Percentiles rank a stretch among this genome's conserved stretches.
phyloP scores from a whole-genome alignment of 192 early-diverging fungal species.

The Rhizoclosmatium sp. region DNA sequence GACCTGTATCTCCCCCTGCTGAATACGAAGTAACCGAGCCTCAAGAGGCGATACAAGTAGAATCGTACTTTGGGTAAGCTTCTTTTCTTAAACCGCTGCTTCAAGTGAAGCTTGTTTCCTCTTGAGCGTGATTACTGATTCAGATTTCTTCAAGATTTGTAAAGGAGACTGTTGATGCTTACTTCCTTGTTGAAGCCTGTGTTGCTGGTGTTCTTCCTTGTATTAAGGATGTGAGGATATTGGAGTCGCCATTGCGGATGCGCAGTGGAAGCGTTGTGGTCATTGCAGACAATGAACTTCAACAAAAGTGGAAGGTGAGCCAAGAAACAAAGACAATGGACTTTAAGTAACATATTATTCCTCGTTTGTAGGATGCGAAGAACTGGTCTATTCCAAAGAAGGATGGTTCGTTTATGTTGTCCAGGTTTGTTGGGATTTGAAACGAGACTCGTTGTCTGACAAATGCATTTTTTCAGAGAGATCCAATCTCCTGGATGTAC shows the following conservation, averaged over 20 bases:
- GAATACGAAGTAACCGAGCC: background rate
- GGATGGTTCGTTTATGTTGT: background rate
- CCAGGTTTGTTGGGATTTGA: background rate
- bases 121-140: too few relatives aligned
- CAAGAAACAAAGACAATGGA: too few relatives aligned
- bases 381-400: constrained; percentile 1
- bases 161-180: background rate
- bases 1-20: background rate
- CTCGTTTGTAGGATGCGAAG: background rate
- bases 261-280: constrained; percentile 4
- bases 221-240: background rate
- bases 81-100: too few relatives aligned
- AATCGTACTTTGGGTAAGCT: constrained; percentile 4
- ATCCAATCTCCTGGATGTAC: background rate
- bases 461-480: background rate
- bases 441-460: background rate
- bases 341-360: background rate
- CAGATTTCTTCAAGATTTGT: background rate
- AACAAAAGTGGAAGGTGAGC: background rate
- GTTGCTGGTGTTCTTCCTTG: background rate
- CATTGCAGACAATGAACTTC: background rate
- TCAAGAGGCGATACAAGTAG: background rate
- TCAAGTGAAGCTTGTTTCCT: too few relatives aligned
- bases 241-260: background rate
- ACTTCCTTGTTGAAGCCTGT: constrained; percentile 14